A percentile compares a stretch with the other conserved stretches of the same genome.
Evolutionary conservation across 257 asterid species (phyloP).

Genomic region (Salvia splendens): DNA sequence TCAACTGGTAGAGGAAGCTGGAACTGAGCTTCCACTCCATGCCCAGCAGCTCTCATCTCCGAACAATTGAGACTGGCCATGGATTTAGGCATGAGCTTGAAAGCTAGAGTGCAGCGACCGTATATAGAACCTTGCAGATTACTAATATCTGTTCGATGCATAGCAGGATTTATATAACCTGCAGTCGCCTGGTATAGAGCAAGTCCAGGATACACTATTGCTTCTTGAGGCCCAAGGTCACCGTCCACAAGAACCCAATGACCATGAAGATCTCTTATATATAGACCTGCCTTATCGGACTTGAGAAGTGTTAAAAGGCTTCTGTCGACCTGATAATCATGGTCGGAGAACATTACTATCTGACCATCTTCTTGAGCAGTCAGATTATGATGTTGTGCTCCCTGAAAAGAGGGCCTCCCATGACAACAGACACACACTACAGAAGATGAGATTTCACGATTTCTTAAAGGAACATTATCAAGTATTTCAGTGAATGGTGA

Average conservation of each 20-base stretch:
- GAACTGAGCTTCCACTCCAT: conserved; percentile 91
- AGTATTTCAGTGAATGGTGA: conserved; percentile 85
- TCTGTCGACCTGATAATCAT: conserved; percentile 78
- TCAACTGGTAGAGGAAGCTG: conserved; percentile 92
- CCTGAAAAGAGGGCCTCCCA: conserved; percentile 88
- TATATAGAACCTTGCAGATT: conserved; percentile 62
- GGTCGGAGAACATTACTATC: conserved; percentile 74
- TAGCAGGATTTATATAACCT: conserved; percentile 84
- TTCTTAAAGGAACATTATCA: conserved; percentile 86
- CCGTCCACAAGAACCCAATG: conserved; percentile 88
- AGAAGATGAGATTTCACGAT: conserved; percentile 80
- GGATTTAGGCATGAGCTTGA: conserved; percentile 94
- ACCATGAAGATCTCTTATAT: conserved; percentile 85
- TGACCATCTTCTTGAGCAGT: conserved; percentile 77
- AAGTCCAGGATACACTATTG: conserved; percentile 83
- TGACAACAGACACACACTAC: conserved; percentile 79
- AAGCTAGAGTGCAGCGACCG: conserved; percentile 82
- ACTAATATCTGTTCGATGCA: conserved; percentile 60
- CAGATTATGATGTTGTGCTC: conserved; percentile 76
- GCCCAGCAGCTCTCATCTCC: conserved; percentile 99
- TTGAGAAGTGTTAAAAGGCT: conserved; percentile 75
- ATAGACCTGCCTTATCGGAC: conserved; percentile 83
- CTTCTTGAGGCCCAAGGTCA: conserved; percentile 96
- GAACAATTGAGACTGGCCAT: conserved; percentile 82
- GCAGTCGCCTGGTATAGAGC: conserved; percentile 97